Conservation (phyloP, 108 stramenopile genomes). For the Discostella stelligeroides region DNA sequence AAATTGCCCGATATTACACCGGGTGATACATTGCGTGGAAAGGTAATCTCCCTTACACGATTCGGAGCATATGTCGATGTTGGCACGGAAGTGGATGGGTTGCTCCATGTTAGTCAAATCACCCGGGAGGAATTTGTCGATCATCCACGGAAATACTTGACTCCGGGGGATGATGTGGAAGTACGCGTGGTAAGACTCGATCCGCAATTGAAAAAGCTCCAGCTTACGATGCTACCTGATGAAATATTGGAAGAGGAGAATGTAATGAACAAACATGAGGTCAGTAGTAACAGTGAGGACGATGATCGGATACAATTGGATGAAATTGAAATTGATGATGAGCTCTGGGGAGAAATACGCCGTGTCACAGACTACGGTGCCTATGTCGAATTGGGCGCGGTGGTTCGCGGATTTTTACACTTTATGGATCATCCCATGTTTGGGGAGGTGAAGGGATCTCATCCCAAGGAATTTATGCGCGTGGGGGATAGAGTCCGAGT, state of each 20-base stretch:
- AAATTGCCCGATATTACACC: conserved; percentile 51
- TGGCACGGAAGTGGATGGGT: conserved; percentile 87
- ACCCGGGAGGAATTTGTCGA: conserved; percentile 76
- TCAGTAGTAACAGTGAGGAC: conserved; percentile 14
- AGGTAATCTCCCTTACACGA: conserved; percentile 79
- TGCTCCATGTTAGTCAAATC: conserved; percentile 86
- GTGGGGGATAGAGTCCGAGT: conserved; percentile 79
- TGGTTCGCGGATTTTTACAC: conserved; percentile 88
- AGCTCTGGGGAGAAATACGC: conserved; percentile 89
- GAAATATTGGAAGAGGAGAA: conserved; percentile 48
- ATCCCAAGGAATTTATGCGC: conserved; percentile 70
- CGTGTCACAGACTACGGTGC: conserved; percentile 91
- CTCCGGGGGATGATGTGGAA: conserved; percentile 75
- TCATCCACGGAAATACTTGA: conserved; percentile 70
- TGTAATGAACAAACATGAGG: conserved; percentile 31
- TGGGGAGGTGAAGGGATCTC: conserved; percentile 56
- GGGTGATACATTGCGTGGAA: conserved; percentile 65
- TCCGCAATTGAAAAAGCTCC: conserved; percentile 74
- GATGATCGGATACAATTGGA: conserved; percentile 75
- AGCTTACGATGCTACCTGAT: conserved; percentile 77
- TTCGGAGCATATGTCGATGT: conserved; percentile 92
- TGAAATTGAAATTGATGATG: conserved; percentile 85
- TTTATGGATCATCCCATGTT: conserved; percentile 92
- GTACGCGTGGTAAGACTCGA: conserved; percentile 64
- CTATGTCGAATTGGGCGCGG: conserved; percentile 88